Percentiles rank a stretch among this genome's conserved stretches.
Conservation (phyloP, 2,329 filamentous ascomycete species). For the Trichoderma afroharzianum region DNA sequence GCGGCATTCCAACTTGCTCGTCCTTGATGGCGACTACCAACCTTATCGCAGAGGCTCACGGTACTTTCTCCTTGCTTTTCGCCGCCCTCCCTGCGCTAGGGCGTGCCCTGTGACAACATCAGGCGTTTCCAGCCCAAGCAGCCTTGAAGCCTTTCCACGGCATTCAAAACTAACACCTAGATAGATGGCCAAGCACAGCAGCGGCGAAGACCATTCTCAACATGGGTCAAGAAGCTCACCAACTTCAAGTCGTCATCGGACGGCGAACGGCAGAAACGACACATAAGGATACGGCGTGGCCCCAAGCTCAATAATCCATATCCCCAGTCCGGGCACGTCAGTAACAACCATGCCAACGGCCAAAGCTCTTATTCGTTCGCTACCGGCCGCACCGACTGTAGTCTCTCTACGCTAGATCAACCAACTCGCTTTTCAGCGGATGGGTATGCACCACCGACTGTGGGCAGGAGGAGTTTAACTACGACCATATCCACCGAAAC, state of each 20-base stretch:
- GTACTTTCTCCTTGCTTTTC: constrained; percentile 29
- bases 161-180: constrained; percentile 32
- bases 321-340: constrained; percentile 67
- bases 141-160: background rate
- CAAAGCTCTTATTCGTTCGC: constrained; percentile 54
- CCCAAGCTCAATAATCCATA: constrained; percentile 86
- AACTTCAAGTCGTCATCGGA: constrained; percentile 76
- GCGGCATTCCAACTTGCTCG: constrained; percentile 4
- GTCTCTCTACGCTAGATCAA: constrained; percentile 52
- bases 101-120: background rate
- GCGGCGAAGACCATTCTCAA: constrained; percentile 81
- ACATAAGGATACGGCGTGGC: constrained; percentile 51
- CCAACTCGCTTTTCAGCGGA: constrained; percentile 61
- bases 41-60: constrained; percentile 39
- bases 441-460: constrained; percentile 53
- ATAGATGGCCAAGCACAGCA: constrained; percentile 63
- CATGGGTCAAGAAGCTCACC: constrained; percentile 90
- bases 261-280: constrained; percentile 43
- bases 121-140: constrained; percentile 7
- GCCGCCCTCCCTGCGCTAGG: background rate
- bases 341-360: constrained; percentile 26
- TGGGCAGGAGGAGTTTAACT: constrained; percentile 68
- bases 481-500: constrained; percentile 80
- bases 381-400: constrained; percentile 52
- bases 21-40: constrained; percentile 37